Evolutionary conservation across 192 early-diverging fungal genomes (phyloP).

Genomic region (Thamnidium elegans): DNA sequence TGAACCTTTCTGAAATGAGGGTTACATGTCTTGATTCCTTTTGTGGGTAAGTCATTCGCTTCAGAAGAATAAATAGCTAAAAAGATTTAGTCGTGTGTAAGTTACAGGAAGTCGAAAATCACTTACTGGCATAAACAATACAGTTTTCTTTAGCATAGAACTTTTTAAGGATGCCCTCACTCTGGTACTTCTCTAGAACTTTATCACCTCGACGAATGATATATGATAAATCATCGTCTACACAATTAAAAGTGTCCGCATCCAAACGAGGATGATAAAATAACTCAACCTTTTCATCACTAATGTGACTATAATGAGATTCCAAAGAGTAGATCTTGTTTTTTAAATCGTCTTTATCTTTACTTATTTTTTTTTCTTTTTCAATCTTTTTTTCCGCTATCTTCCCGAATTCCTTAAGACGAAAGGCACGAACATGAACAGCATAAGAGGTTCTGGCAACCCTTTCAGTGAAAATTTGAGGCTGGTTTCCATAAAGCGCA

Average conservation of each 20-base stretch:
- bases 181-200: neutral
- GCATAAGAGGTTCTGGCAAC: conserved; percentile 3
- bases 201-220: neutral
- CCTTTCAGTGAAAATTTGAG: neutral
- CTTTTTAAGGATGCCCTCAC: neutral
- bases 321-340: too few species aligned
- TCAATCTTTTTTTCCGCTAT: too few species aligned
- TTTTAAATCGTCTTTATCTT: too few species aligned
- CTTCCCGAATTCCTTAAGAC: too few species aligned
- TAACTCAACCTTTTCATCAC: neutral
- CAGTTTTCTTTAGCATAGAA: conserved; percentile 13
- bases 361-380: too few species aligned
- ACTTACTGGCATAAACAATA: conserved; percentile 14
- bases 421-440: neutral
- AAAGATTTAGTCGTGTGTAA: neutral
- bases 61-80: neutral
- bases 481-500: neutral
- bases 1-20: conserved; percentile 12
- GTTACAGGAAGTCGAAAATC: neutral
- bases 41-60: too few species aligned
- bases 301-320: neutral
- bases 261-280: neutral
- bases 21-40: neutral
- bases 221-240: neutral
- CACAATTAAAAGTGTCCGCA: too few species aligned